phyloP scores from a whole-genome alignment of 495 filamentous ascomycete species.

The Acidomyces sp. region DNA sequence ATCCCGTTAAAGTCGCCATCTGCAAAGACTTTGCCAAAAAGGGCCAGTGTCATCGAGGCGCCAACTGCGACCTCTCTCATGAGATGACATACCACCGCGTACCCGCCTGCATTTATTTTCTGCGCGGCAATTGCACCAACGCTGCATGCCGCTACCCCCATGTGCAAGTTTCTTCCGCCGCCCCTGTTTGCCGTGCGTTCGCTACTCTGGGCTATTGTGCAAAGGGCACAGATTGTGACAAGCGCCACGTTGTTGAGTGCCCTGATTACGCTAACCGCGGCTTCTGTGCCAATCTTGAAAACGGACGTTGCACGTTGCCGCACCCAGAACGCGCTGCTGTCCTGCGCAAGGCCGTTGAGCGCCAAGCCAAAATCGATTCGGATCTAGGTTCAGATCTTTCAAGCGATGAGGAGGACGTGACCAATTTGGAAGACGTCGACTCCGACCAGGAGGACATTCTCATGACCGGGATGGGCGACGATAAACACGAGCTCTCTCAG shows the following conservation, averaged over 20 bases:
- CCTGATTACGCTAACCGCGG: conserved; percentile 91
- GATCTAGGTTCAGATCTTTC: conserved; percentile 58
- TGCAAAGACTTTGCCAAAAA: conserved; percentile 77
- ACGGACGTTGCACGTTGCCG: conserved; percentile 54
- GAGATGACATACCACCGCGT: conserved; percentile 72
- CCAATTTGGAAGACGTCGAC: conserved; percentile 76
- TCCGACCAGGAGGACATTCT: conserved; percentile 65
- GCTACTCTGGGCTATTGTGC: conserved; percentile 82
- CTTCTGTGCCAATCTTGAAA: conserved; percentile 59
- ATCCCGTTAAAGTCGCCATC: conserved; percentile 76
- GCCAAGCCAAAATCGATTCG: conserved; percentile 19
- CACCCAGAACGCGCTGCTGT: conserved; percentile 78
- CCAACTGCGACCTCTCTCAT: conserved; percentile 86
- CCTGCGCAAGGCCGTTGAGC: conserved; percentile 45
- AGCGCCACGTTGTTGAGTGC: conserved; percentile 77
- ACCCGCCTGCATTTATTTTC: conserved; percentile 79
- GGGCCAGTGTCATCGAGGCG: conserved; percentile 65
- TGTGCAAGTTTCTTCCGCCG: conserved; percentile 64
- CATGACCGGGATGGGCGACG: conserved; percentile 34
- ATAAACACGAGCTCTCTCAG: conserved; percentile 39
- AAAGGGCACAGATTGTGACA: conserved; percentile 61
- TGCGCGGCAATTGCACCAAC: conserved; percentile 83
- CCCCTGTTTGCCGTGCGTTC: conserved; percentile 74
- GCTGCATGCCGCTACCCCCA: conserved; percentile 80
- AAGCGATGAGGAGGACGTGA: conserved; percentile 64